Percentiles rank a stretch among this genome's conserved stretches.
These are phyloP conservation scores for Schizophyllum amplum DNA, from an alignment of 1,284 basidiomycete genomes.

Conservation along the genomic window DNA sequence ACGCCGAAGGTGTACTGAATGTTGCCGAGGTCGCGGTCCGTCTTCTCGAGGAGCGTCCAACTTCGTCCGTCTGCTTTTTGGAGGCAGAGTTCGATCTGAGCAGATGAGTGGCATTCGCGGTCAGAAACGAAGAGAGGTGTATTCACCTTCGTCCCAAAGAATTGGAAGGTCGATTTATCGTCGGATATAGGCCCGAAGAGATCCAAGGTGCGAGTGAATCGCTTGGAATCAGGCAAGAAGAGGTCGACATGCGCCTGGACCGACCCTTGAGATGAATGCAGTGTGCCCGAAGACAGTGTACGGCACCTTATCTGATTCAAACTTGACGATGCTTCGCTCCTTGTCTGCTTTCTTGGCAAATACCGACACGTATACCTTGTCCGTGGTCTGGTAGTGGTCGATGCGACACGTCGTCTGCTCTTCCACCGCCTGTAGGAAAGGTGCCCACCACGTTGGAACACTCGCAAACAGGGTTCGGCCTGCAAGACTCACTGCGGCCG, in stretches of 20 bases:
- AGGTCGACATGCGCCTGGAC: constrained; percentile 72
- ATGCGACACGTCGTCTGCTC: constrained; percentile 75
- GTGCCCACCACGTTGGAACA: no score
- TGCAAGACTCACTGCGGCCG: constrained; percentile 26
- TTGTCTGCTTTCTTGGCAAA: constrained; percentile 89
- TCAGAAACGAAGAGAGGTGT: background rate
- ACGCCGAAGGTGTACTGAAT: constrained; percentile 86
- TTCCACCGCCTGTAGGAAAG: constrained; percentile 34
- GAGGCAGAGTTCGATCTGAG: constrained; percentile 73
- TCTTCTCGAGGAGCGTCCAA: constrained; percentile 85
- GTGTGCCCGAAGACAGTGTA: constrained; percentile 1
- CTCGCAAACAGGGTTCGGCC: no score
- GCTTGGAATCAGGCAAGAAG: constrained; percentile 69
- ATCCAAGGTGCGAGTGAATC: constrained; percentile 66
- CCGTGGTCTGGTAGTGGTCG: constrained; percentile 92
- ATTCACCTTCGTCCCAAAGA: constrained; percentile 75
- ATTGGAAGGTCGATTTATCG: constrained; percentile 55
- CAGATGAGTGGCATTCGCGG: background rate
- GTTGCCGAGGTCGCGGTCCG: constrained; percentile 49
- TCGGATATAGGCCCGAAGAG: constrained; percentile 82
- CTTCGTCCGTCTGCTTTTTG: constrained; percentile 72
- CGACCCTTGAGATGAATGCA: constrained; percentile 5
- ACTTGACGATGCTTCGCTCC: constrained; percentile 59
- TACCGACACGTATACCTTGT: constrained; percentile 80
- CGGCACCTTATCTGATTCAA: constrained; percentile 58